Base-by-base conservation (phyloP, 2,329 filamentous ascomycete species). In the Penicillium verrucosum region DNA sequence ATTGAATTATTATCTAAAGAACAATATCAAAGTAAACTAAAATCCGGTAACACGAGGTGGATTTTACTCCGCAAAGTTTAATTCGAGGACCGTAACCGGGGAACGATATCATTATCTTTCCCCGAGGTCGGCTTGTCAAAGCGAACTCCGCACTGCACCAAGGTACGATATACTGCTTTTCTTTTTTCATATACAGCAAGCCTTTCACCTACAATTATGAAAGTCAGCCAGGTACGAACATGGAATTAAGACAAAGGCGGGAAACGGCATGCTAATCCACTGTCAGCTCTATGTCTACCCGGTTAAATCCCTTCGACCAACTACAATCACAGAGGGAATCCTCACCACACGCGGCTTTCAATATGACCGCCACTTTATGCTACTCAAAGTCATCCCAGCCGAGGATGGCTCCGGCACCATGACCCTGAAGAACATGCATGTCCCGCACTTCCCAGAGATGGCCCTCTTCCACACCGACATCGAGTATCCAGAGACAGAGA, bases 301-400 rank as follows among this genome's bases (percentile, higher is more conserved):
- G 41, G 86, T 91, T 74, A 91, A 91, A 70, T 86, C 82, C 8
- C 80, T 90, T n/a, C 83, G 85, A 36, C 83, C 82, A 49, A 82
- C 87, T 52, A 71, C 78, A 18, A 74, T 90, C 32, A 57, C 77
- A 5, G 71, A 75, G 0, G 80, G 85, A 3, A 72, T 73, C n/a
- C 72, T 90, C 45, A 82, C 81, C 5, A 77, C 79, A n/a, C 81
- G 85, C 60, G 88, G 88, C 14, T 78, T 90, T 63, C 75, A 78
- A 40, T 76, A 88, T 68, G 89, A 92, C 74, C 82, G 89, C 10
- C 79, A 79, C 34, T 91, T 89, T 73, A 89, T 91, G 83, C 80
- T 91, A 4, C 80, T 85, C 59, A 82, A 82, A 63, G 76, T 82
- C 60, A 68, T 76, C 21, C 57, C 65, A 6, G 63, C 64, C 23